phyloP scores from a whole-genome alignment of 2,329 filamentous ascomycete species.

The Clonostachys rosea region DNA sequence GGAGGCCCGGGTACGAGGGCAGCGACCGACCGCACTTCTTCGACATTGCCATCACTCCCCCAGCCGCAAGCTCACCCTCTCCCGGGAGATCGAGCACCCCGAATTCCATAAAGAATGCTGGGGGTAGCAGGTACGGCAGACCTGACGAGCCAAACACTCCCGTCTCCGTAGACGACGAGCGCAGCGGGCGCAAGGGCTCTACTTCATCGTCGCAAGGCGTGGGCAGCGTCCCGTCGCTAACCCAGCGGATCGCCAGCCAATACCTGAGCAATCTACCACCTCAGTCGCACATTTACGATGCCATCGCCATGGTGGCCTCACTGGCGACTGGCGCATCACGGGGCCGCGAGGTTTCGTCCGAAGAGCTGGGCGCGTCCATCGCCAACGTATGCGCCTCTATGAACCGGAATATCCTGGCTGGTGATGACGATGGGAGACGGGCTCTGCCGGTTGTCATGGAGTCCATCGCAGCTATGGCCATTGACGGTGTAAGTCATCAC shows the following conservation, averaged over 20 bases:
- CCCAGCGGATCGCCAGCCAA: not conserved
- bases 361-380: slow-evolving; percentile 1
- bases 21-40: not conserved
- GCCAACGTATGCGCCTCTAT: slow-evolving; percentile 1
- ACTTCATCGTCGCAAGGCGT: not conserved
- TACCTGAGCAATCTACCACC: slow-evolving; percentile 1
- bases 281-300: not conserved
- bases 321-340: not conserved
- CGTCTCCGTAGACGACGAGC: too few relatives aligned
- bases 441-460: slow-evolving; percentile 17
- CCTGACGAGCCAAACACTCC: not conserved
- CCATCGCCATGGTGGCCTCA: slow-evolving; percentile 1
- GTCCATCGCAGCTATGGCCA: slow-evolving; percentile 21
- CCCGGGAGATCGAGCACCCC: too few relatives aligned
- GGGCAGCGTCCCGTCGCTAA: not conserved
- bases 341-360: not conserved
- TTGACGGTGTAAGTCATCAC: slow-evolving; percentile 15
- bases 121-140: not conserved
- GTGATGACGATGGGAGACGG: slow-evolving; percentile 1
- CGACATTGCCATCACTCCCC: not conserved
- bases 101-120: not conserved
- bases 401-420: not conserved
- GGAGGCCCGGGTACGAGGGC: too few relatives aligned
- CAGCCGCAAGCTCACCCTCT: not conserved
- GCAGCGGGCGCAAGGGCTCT: not conserved